Base-by-base conservation (phyloP, 2,329 filamentous ascomycete genomes). In the Scleromitrula shiraiana region DNA sequence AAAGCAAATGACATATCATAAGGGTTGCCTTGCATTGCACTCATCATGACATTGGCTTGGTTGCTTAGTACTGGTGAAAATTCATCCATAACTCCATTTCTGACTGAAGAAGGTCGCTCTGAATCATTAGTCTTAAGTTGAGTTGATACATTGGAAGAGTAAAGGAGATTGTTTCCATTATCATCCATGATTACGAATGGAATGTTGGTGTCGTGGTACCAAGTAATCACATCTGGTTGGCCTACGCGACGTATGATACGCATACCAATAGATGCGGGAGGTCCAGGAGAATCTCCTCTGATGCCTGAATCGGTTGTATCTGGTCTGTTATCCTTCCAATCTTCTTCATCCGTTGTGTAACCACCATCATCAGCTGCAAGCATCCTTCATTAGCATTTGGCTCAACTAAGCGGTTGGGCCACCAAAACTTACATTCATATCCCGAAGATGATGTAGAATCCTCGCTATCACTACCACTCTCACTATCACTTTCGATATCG, bases 11-110 rank as follows among this genome's bases (percentile, higher is more conserved):
- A 47, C 24, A 56, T 54, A 23, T 57, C 30, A 2, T 23, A 35
- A 12, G 24, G 27, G n/a, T 17, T 26, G 30, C 37, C 50, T 54
- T 76, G 75, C 65, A 80, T 69, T 6, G 61, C 62, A 41, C 82
- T 83, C 68, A 90, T 80, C 85, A 90, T 89, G 55, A 90, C 75
- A 50, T 88, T 85, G 48, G 82, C 80, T 15, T 80, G 78, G 50
- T 84, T 82, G 62, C 74, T 79, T 52, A 84, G 68, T 59, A 85
- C 78, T 14, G 82, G 79, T 44, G 61, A 62, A 27, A 50, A 44
- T 17, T 52, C 43, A 26, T 42, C 42, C 26, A 51, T 46, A 10
- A 35, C 38, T 17, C 43, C 43, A 26, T 46, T 46, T 30, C 35
- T 46, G 26, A 52, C 38, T 4, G 44, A 26, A 15, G 27, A 45